Percentiles rank a stretch among this genome's conserved stretches.
These are phyloP conservation scores for Ottelia alismoides DNA, from an alignment of 106 monocot species.

Conservation along the genomic window DNA sequence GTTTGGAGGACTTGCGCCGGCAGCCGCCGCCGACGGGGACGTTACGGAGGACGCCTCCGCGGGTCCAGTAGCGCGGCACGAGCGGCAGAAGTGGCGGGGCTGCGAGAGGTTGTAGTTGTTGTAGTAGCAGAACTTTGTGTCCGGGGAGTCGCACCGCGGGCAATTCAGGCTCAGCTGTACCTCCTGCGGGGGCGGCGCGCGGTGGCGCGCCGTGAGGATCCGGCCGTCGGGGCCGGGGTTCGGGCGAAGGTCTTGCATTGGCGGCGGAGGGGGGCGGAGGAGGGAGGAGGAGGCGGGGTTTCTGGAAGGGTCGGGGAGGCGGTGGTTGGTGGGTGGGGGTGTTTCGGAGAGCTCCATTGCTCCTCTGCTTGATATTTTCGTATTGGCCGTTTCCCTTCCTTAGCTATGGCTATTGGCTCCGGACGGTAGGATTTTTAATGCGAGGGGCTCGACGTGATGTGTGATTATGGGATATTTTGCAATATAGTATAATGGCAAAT, in stretches of 20 bases:
- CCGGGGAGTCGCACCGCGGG: constrained; percentile 46
- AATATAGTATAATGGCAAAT: too few relatives aligned
- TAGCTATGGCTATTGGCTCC: too few relatives aligned
- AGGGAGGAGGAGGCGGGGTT: not conserved
- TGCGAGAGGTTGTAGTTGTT: constrained; percentile 76
- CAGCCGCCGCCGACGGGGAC: constrained; percentile 78
- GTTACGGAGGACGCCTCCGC: constrained; percentile 79
- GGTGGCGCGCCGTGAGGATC: not conserved
- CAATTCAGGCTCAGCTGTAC: constrained; percentile 21
- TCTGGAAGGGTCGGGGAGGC: too few relatives aligned
- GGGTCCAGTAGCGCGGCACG: constrained; percentile 90
- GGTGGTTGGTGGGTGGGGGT: too few relatives aligned
- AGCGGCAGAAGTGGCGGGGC: constrained; percentile 64
- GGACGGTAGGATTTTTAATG: too few relatives aligned
- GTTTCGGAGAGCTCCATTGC: too few relatives aligned
- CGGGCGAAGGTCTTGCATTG: constrained; percentile 15
- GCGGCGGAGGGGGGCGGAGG: not conserved
- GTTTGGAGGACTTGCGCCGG: constrained; percentile 52
- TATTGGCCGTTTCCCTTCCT: too few relatives aligned
- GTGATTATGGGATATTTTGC: too few relatives aligned
- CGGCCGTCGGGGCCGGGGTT: constrained; percentile 5
- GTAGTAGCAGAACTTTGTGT: constrained; percentile 86
- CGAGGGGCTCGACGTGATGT: too few relatives aligned
- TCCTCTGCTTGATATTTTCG: too few relatives aligned
- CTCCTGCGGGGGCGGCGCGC: not conserved